A percentile compares a stretch with the other conserved stretches of the same genome.
Evolutionary conservation across 2,329 filamentous ascomycete genomes (phyloP).

Genomic region (Aspergillus quadricinctus): DNA sequence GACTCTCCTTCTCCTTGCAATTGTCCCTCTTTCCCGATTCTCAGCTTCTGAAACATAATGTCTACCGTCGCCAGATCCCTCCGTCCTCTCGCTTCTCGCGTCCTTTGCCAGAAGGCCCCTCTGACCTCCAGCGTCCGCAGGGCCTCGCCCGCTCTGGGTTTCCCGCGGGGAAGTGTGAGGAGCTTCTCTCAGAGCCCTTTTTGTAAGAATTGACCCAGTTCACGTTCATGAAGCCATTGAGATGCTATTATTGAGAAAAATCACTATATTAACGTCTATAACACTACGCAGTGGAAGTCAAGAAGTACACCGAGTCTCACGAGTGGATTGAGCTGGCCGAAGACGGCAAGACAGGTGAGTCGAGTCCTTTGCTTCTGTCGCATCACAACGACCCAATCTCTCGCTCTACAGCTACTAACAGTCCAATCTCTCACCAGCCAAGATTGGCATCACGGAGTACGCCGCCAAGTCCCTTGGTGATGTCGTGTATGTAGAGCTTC

Average conservation of each 20-base stretch:
- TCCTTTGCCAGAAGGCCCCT: constrained; percentile 35
- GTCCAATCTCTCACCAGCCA: constrained; percentile 42
- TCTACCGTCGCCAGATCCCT: constrained; percentile 32
- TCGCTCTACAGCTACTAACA: background rate
- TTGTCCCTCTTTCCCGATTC: constrained; percentile 11
- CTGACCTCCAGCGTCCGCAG: constrained; percentile 24
- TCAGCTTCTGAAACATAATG: constrained; percentile 25
- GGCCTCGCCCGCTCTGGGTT: constrained; percentile 32
- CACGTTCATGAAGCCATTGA: constrained; percentile 6
- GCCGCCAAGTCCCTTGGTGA: constrained; percentile 90
- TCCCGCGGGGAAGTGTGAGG: constrained; percentile 39
- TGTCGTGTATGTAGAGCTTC: constrained; percentile 95
- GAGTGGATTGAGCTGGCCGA: constrained; percentile 92
- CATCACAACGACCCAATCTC: background rate
- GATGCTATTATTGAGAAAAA: background rate
- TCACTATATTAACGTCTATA: constrained; percentile 20
- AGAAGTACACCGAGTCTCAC: constrained; percentile 94
- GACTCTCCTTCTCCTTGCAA: constrained; percentile 5
- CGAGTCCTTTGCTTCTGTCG: constrained; percentile 7
- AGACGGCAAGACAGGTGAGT: constrained; percentile 69
- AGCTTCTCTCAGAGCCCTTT: constrained; percentile 41
- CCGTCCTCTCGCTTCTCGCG: constrained; percentile 35
- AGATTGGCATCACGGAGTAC: constrained; percentile 82
- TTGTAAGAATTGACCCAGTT: constrained; percentile 23
- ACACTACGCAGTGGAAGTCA: constrained; percentile 42